These are phyloP conservation scores for Calamus simplicifolius DNA, from an alignment of 176 grass and related monocot species.

Conservation along the genomic window DNA sequence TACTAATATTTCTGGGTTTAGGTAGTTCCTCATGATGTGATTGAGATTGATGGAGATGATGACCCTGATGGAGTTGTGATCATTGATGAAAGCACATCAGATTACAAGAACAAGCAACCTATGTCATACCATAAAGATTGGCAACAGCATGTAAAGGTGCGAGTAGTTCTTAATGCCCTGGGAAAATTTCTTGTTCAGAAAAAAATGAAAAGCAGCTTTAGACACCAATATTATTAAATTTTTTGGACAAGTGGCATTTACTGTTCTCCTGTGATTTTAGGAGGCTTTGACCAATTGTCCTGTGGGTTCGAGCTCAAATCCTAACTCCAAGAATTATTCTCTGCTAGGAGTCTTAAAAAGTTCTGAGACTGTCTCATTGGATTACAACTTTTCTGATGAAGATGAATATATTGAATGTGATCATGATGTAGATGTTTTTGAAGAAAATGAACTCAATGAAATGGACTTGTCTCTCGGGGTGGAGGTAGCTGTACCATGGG, in stretches of 20 bases:
- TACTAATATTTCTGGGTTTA: slow-evolving; percentile 10
- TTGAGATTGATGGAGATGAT: slow-evolving; percentile 69
- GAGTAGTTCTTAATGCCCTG: neutral
- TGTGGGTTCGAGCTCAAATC: slow-evolving; percentile 20
- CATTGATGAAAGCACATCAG: slow-evolving; percentile 33
- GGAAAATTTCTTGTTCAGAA: slow-evolving; percentile 8
- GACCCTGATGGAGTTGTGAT: slow-evolving; percentile 38
- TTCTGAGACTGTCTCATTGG: slow-evolving; percentile 12
- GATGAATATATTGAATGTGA: slow-evolving; percentile 56
- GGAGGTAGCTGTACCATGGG: slow-evolving; percentile 26
- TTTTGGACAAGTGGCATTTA: neutral
- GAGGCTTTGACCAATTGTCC: slow-evolving; percentile 27
- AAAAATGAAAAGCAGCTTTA: neutral
- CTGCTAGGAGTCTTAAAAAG: slow-evolving; percentile 12
- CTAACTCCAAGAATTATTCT: slow-evolving; percentile 9
- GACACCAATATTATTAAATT: neutral
- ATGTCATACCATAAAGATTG: slow-evolving; percentile 31
- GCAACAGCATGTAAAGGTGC: slow-evolving; percentile 37
- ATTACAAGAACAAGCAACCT: slow-evolving; percentile 53
- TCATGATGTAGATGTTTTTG: slow-evolving; percentile 6
- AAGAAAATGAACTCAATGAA: slow-evolving; percentile 35
- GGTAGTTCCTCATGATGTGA: slow-evolving; percentile 53
- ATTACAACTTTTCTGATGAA: slow-evolving; percentile 10
- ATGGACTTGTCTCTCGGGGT: slow-evolving; percentile 27
- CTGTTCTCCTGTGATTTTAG: slow-evolving; percentile 26